Base-by-base conservation (phyloP, 2,329 filamentous ascomycete genomes). In the Trichoderma harzianum region DNA sequence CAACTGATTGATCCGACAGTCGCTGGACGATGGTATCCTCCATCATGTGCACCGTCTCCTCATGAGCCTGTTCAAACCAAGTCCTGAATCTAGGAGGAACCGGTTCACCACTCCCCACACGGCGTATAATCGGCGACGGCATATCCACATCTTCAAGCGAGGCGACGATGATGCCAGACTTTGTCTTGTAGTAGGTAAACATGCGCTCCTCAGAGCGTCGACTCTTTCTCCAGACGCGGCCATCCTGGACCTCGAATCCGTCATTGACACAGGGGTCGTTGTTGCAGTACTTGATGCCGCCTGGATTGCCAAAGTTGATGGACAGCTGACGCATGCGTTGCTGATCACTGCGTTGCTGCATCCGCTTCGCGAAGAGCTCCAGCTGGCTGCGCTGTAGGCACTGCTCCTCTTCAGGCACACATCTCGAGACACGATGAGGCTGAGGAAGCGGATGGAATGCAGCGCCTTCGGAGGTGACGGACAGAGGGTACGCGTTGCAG, bases 401-500 rank as follows among this genome's bases (percentile, higher is more conserved):
- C 47, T 74, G 73, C 43, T 76, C 72, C 2, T 7, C 32, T 3
- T 32, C 55, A 5, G 74, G 74, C 16, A 76, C 75, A 64, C 75
- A 76, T 58, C 74, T 73, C 16, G 74, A 75, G 7, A 76, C 73
- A 14, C 72, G 75, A 12, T 74, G 65, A 57, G 69, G 74, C 12
- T 61, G 62, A 4, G 28, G 18, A 8, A 43, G 16, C 16, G 64
- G 47, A 60, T 63, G 71, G 26, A 72, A 61, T 5, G 53, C 60
- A 64, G 71, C 70, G 5, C 73, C 51, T 12, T 61, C 72, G 7
- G 69, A 74, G 28, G 53, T 68, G 18, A 67, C 26, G 24, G 74
- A 74, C 53, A 76, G 74, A 16, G 74, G 74, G n/a, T 74, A 76
- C 57, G 70, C 66, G 60, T 76, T 71, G 73, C 74, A 76, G 3